These are phyloP conservation scores for Cokeromyces recurvatus DNA, from an alignment of 371 early-diverging fungal genomes.

Conservation along the genomic window DNA sequence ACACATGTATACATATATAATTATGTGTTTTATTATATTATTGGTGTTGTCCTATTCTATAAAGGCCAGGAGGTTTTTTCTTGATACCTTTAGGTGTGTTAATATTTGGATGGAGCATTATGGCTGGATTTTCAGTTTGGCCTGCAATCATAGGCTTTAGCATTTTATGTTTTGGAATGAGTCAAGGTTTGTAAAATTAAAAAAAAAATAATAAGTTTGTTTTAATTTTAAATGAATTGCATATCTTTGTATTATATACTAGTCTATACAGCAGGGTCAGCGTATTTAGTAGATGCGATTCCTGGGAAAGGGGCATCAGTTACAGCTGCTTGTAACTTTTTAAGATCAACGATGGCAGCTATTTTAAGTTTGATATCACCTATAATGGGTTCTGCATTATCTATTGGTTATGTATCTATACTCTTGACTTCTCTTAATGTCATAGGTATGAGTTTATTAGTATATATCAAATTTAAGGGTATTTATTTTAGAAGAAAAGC, in stretches of 20 bases:
- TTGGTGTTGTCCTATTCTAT: no score
- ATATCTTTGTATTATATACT: not conserved
- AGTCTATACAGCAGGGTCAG: constrained; percentile 42
- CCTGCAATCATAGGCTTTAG: constrained; percentile 49
- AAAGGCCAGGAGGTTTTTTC: constrained; percentile 47
- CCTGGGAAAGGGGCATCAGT: constrained; percentile 51
- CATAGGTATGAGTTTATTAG: constrained; percentile 20
- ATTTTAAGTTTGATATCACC: constrained; percentile 29
- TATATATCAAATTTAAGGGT: constrained; percentile 30
- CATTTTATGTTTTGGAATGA: constrained; percentile 56
- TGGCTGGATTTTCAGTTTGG: constrained; percentile 33
- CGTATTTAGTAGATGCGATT: constrained; percentile 48
- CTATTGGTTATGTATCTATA: constrained; percentile 28
- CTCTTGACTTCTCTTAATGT: constrained; percentile 29
- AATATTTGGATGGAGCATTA: constrained; percentile 52
- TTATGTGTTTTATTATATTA: no score
- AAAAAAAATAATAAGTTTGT: not conserved
- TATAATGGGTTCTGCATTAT: constrained; percentile 17
- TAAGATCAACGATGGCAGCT: constrained; percentile 46
- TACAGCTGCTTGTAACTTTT: constrained; percentile 48
- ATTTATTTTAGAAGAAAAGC: constrained; percentile 23
- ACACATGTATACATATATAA: no score
- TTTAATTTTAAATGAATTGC: not conserved
- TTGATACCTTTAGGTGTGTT: constrained; percentile 49
- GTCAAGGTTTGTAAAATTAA: constrained; percentile 29